A percentile compares a stretch with the other conserved stretches of the same genome.
These are phyloP conservation scores for Marsdenia floribunda DNA, from an alignment of 257 asterid genomes.

Conservation along the genomic window DNA sequence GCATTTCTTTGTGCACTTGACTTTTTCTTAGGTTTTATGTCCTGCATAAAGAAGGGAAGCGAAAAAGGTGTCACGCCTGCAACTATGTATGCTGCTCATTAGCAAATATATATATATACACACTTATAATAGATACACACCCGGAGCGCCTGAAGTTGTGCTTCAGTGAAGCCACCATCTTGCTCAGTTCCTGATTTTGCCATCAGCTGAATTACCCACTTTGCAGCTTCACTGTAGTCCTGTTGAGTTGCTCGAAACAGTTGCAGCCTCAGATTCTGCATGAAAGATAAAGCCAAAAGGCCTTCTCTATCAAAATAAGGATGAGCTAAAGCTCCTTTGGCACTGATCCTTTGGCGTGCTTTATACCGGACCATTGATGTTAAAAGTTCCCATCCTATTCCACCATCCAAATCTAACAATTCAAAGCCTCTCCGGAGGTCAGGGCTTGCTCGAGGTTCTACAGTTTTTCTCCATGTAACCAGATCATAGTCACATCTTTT, in stretches of 20 bases:
- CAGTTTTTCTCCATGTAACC: constrained; percentile 64
- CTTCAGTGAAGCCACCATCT: constrained; percentile 96
- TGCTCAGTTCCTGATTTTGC: constrained; percentile 83
- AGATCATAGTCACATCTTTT: constrained; percentile 79
- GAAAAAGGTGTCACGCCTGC: background rate
- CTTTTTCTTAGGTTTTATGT: constrained; percentile 64
- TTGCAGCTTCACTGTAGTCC: constrained; percentile 80
- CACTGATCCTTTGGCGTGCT: constrained; percentile 80
- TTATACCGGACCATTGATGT: constrained; percentile 86
- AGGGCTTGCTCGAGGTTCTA: constrained; percentile 73
- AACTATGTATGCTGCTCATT: background rate
- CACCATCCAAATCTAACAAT: constrained; percentile 75
- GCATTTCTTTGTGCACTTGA: constrained; percentile 64
- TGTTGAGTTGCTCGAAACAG: constrained; percentile 78
- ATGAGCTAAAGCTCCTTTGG: constrained; percentile 87
- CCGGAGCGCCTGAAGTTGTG: constrained; percentile 81
- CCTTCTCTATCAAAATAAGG: constrained; percentile 94
- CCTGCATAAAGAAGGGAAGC: constrained; percentile 38
- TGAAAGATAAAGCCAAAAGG: constrained; percentile 68
- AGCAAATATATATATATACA: background rate
- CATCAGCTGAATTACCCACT: constrained; percentile 77
- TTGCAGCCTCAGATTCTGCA: constrained; percentile 74
- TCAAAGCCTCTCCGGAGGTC: constrained; percentile 84
- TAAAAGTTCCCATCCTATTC: constrained; percentile 90
- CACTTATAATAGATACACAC: constrained; percentile 27